Evolutionary conservation across 805 yeast species (phyloP), one percentile per base, ranked within the genome.

Genomic region (Yarrowia osloensis): DNA sequence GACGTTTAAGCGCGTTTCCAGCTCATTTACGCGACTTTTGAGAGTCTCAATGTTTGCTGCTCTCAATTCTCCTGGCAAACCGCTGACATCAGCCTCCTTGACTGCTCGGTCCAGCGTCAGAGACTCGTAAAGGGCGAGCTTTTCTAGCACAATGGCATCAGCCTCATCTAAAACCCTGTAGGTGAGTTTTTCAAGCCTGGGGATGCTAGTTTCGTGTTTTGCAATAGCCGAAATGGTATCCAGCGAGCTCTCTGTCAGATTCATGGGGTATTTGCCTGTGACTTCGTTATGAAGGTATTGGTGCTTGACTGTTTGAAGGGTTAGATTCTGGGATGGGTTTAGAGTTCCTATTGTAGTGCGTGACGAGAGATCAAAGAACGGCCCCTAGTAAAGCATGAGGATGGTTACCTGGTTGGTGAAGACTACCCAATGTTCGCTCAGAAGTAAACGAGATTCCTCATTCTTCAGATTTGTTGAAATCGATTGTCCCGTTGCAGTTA

Each of bases 141-240:
- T 28, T 9, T 57, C 63, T 8, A 57, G 49, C 19, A 57, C 49
- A 7, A 13, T 12, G 7, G 49, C 28, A 37, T 57, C 63, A 0
- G 47, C 12, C 19, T 57, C 63, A 15, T 26, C 28, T 2, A 57
- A 17, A 22, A 57, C 37, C 19, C 62, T 31, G 24, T 54, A 54
- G 4, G 62, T 37, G 33, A 54, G 46, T 26, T 54, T 54, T 24
- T 54, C 62, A 13, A 54, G 46, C 24, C 21, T n/a, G 4, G 62
- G 62, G 8, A 54, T 39, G 26, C 39, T 54, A 2, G 35, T 54
- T n/a, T 54, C 62, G 24, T 54, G 62, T 26, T 37, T 37, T 4
- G 62, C 17, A n/a, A 54, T 54, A 3, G 62, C 62, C n/a, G 46
- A 11, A 28, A 54, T 54, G 62, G 24, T 54, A 37, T 54, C 62